These are phyloP conservation scores for Dictyostelium intermedium DNA, from an alignment of 78 protist genomes.

Conservation along the genomic window DNA sequence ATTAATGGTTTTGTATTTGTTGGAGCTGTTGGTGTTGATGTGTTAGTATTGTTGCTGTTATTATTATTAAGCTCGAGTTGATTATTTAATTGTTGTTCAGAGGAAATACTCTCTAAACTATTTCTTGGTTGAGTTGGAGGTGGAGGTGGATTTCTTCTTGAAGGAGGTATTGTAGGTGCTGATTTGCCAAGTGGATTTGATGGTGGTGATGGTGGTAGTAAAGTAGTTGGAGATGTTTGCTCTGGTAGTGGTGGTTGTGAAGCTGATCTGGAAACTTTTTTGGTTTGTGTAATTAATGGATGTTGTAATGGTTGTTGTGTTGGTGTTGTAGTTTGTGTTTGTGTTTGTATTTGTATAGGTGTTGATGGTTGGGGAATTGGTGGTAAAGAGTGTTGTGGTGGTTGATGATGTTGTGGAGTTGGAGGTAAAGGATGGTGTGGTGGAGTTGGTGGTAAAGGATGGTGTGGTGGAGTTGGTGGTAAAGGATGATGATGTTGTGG, in stretches of 20 bases:
- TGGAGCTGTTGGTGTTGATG: background rate
- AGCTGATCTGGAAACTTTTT: background rate
- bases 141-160: background rate
- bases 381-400: slow-evolving; percentile 15
- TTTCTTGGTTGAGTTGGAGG: background rate
- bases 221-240: background rate
- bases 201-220: background rate
- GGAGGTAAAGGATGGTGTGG: background rate
- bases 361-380: background rate
- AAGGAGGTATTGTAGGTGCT: background rate
- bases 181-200: background rate
- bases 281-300: background rate
- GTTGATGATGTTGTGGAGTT: background rate
- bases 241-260: slow-evolving; percentile 33
- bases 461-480: background rate
- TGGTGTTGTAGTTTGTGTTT: background rate
- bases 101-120: background rate
- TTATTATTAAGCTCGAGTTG: background rate
- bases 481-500: background rate
- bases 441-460: background rate
- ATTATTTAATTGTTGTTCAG: background rate
- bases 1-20: background rate
- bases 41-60: background rate
- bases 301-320: background rate
- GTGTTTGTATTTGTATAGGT: too few relatives aligned